A percentile compares a stretch with the other conserved stretches of the same genome.
These are phyloP conservation scores for Daedaleopsis nitida DNA, from an alignment of 768 basidiomycete species.

Conservation along the genomic window DNA sequence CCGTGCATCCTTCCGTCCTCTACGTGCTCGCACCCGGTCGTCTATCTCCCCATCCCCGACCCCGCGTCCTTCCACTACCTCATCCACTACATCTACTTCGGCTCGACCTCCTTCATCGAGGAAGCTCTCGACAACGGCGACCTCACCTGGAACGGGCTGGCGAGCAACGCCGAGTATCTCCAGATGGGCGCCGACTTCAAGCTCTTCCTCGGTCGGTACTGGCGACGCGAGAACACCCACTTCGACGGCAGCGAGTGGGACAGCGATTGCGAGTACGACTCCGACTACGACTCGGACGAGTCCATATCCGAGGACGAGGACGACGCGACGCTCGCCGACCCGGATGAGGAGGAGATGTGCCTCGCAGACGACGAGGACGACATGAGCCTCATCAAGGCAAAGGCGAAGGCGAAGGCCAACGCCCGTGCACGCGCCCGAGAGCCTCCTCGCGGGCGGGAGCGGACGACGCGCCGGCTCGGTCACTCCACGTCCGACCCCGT, in stretches of 20 bases:
- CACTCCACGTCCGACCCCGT: constrained; percentile 32
- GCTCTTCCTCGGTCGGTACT: constrained; percentile 75
- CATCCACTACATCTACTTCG: constrained; percentile 84
- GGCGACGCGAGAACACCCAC: constrained; percentile 46
- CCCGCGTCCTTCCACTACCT: constrained; percentile 70
- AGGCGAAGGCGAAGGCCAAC: constrained; percentile 22
- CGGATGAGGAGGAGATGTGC: constrained; percentile 21
- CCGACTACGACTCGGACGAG: constrained; percentile 41
- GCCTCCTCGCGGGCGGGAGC: constrained; percentile 28
- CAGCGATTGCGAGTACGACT: constrained; percentile 28
- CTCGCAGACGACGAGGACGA: constrained; percentile 20
- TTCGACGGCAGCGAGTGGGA: constrained; percentile 34
- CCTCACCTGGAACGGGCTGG: constrained; percentile 84
- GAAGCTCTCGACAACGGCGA: constrained; percentile 62
- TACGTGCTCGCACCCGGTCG: constrained; percentile 58
- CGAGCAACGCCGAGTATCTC: constrained; percentile 88
- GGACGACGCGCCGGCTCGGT: constrained; percentile 29
- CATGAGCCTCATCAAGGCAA: constrained; percentile 18
- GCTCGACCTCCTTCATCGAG: constrained; percentile 64
- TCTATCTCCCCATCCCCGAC: constrained; percentile 78
- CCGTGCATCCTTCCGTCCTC: constrained; percentile 69
- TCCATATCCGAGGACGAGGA: constrained; percentile 32
- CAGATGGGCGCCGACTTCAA: constrained; percentile 77
- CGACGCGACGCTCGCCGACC: constrained; percentile 22
- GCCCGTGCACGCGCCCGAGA: constrained; percentile 15